A percentile compares a stretch with the other conserved stretches of the same genome.
Conservation (phyloP, 805 yeast species). For the Teunomyces pallodes region DNA sequence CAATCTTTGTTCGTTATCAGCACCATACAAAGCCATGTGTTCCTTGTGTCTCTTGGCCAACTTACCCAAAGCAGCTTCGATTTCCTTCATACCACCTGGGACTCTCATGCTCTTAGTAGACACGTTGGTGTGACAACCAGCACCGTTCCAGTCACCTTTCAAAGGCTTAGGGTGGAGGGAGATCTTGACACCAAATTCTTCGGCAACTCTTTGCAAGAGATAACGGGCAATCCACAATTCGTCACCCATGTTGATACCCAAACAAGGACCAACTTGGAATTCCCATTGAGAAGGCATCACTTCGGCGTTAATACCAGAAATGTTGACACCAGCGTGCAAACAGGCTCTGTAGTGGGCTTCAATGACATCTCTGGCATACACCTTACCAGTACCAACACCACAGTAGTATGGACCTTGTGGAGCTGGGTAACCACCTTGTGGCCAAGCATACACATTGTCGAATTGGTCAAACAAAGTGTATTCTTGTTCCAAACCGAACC, state of each 20-base stretch:
- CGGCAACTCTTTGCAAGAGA: slow-evolving; percentile 90
- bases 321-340: slow-evolving; percentile 83
- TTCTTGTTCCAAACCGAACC: slow-evolving; percentile 99
- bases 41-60: slow-evolving; percentile 94
- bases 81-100: slow-evolving; percentile 94
- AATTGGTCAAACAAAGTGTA: slow-evolving; percentile 92
- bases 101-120: slow-evolving; percentile 88
- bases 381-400: slow-evolving; percentile 99
- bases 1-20: slow-evolving; percentile 91
- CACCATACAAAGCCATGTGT: slow-evolving; percentile 92
- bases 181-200: slow-evolving; percentile 97
- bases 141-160: slow-evolving; percentile 99
- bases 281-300: slow-evolving; percentile 99
- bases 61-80: slow-evolving; percentile 89
- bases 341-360: slow-evolving; percentile 99
- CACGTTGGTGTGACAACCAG: slow-evolving; percentile 99
- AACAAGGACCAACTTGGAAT: slow-evolving; percentile 98
- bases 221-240: slow-evolving; percentile 96
- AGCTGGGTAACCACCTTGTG: slow-evolving; percentile 99
- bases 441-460: slow-evolving; percentile 96
- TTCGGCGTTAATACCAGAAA: slow-evolving; percentile 98
- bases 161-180: slow-evolving; percentile 99
- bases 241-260: slow-evolving; percentile 95
- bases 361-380: slow-evolving; percentile 94
- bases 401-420: slow-evolving; percentile 99